Conservation (phyloP, 805 yeast genomes). For the Priceomyces castillae region DNA sequence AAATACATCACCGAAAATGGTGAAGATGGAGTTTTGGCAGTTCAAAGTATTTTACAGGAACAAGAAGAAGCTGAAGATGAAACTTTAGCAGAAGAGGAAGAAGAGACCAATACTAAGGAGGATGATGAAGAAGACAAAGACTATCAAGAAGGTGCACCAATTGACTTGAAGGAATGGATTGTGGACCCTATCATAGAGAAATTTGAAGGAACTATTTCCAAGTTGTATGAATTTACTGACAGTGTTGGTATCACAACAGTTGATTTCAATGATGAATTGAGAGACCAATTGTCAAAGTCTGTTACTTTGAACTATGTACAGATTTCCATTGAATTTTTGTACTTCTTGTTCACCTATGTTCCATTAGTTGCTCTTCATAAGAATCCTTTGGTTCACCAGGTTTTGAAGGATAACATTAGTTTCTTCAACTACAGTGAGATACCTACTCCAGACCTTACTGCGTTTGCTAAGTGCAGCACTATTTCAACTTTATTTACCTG, state of each 20-base stretch:
- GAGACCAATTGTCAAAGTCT: conserved; percentile 38
- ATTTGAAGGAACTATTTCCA: conserved; percentile 23
- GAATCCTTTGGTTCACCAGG: conserved; percentile 35
- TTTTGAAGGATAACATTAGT: conserved; percentile 32
- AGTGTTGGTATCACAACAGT: conserved; percentile 32
- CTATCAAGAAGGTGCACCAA: conserved; percentile 38
- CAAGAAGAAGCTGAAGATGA: conserved; percentile 21
- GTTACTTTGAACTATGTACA: conserved; percentile 36
- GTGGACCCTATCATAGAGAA: conserved; percentile 37
- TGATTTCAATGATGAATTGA: conserved; percentile 35
- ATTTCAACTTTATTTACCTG: conserved; percentile 37
- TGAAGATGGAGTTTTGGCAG: conserved; percentile 19
- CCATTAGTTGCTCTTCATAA: conserved; percentile 35
- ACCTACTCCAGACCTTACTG: conserved; percentile 36
- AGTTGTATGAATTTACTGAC: conserved; percentile 33
- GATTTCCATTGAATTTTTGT: conserved; percentile 25
- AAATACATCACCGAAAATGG: conserved; percentile 26
- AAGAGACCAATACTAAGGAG: conserved; percentile 22
- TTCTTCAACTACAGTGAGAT: conserved; percentile 18
- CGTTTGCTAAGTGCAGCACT: conserved; percentile 27
- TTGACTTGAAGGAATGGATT: conserved; percentile 35
- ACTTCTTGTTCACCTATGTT: conserved; percentile 32
- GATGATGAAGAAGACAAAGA: conserved; percentile 36
- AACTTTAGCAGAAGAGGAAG: conserved; percentile 21
- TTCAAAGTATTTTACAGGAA: conserved; percentile 16